Conservation (phyloP, 208 protist genomes). For the Leishmania guyanensis region DNA sequence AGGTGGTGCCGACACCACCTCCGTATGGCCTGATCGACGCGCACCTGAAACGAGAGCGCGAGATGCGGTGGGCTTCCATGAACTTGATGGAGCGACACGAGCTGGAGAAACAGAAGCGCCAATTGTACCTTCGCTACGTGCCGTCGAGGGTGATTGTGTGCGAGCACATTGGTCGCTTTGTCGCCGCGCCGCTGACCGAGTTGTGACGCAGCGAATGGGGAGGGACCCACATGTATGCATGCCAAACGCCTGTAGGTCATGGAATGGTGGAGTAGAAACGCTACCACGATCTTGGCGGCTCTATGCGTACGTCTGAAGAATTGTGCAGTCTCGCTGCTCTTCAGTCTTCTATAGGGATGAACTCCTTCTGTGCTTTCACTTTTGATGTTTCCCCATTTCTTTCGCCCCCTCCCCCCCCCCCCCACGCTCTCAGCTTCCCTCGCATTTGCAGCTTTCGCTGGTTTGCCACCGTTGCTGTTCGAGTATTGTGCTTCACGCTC, state of each 20-base stretch:
- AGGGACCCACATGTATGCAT: neutral
- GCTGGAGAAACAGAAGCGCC: slow-evolving; percentile 27
- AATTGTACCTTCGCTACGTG: slow-evolving; percentile 36
- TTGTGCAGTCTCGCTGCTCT: neutral
- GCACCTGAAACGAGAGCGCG: slow-evolving; percentile 53
- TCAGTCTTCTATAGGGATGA: neutral
- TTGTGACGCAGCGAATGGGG: neutral
- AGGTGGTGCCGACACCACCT: slow-evolving; percentile 36
- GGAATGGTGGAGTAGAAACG: neutral
- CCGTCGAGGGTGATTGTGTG: slow-evolving; percentile 19
- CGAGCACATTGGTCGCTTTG: neutral
- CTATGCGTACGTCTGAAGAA: neutral
- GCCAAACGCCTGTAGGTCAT: neutral
- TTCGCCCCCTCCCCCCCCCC: neutral
- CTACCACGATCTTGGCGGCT: neutral
- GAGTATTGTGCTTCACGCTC: neutral
- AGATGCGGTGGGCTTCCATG: slow-evolving; percentile 42
- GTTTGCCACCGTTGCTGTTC: neutral
- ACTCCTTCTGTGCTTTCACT: neutral
- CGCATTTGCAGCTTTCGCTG: neutral
- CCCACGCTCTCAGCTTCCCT: too few relatives aligned
- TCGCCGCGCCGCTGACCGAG: neutral
- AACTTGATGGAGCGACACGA: slow-evolving; percentile 46
- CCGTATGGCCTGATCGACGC: slow-evolving; percentile 62
- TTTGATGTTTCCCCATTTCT: neutral